These are phyloP conservation scores for Mortierella antarctica DNA, from an alignment of 192 early-diverging fungal species.

Conservation along the genomic window DNA sequence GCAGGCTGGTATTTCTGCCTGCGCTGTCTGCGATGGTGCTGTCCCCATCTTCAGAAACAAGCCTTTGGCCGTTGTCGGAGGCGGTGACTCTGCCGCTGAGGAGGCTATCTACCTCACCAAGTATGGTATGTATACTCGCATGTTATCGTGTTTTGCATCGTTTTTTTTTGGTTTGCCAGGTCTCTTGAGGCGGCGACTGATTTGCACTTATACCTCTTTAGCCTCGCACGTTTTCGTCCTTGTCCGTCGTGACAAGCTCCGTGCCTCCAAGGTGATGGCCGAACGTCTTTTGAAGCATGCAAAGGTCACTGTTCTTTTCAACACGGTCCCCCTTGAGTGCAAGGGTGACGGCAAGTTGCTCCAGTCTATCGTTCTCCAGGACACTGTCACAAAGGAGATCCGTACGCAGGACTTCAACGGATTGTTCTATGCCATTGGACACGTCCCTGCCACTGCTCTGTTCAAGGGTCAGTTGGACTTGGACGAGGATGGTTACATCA, in stretches of 20 bases:
- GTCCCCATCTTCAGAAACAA: slow-evolving; percentile 98
- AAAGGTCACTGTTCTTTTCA: slow-evolving; percentile 95
- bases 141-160: too few species aligned
- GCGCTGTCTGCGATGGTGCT: slow-evolving; percentile 99
- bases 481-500: slow-evolving; percentile 92
- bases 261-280: slow-evolving; percentile 98
- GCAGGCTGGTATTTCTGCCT: slow-evolving; percentile 99
- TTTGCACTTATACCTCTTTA: slow-evolving; percentile 6
- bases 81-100: slow-evolving; percentile 96
- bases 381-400: slow-evolving; percentile 78
- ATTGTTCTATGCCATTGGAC: slow-evolving; percentile 98
- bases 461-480: slow-evolving; percentile 82
- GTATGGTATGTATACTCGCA: slow-evolving; percentile 69
- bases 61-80: slow-evolving; percentile 94
- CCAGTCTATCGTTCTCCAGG: slow-evolving; percentile 75
- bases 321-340: slow-evolving; percentile 84
- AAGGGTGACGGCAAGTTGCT: slow-evolving; percentile 90
- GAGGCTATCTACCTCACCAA: slow-evolving; percentile 97
- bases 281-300: slow-evolving; percentile 84
- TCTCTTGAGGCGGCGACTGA: slow-evolving; percentile 9
- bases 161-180: background rate
- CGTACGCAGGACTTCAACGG: slow-evolving; percentile 83
- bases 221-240: slow-evolving; percentile 94
- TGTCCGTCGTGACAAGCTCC: slow-evolving; percentile 94
- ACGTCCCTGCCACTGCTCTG: slow-evolving; percentile 86